A percentile compares a stretch with the other conserved stretches of the same genome.
Conservation (phyloP, 805 yeast species). For the Wickerhamiella domercqiae region DNA sequence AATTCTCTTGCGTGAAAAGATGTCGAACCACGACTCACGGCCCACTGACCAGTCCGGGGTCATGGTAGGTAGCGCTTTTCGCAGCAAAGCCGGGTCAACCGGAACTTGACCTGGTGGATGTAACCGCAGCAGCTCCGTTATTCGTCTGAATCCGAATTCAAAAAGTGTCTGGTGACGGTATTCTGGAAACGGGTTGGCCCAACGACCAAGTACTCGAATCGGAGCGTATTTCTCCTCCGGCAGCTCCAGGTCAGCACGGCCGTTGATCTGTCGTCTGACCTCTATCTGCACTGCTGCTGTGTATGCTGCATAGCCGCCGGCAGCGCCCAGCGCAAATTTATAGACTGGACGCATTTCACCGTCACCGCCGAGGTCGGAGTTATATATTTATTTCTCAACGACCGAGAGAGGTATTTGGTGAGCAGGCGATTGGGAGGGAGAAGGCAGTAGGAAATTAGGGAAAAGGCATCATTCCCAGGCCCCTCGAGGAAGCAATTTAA, state of each 20-base stretch:
- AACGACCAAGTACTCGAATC: conserved; percentile 38
- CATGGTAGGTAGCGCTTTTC: conserved; percentile 41
- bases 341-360: conserved; percentile 1
- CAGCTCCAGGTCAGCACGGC: conserved; percentile 10
- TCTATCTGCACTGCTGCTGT: conserved; percentile 11
- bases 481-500: too few species aligned
- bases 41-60: conserved; percentile 33
- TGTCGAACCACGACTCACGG: conserved; percentile 1
- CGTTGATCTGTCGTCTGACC: conserved; percentile 9
- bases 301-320: conserved; percentile 16
- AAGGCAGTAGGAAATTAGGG: too few species aligned
- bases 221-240: conserved; percentile 16
- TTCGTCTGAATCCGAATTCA: conserved; percentile 63
- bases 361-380: too few species aligned
- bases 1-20: conserved; percentile 18
- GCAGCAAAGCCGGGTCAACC: conserved; percentile 30
- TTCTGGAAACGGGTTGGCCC: conserved; percentile 81
- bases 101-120: conserved; percentile 49
- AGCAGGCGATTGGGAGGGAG: too few species aligned
- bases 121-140: conserved; percentile 52
- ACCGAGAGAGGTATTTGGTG: too few species aligned
- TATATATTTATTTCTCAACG: too few species aligned
- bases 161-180: conserved; percentile 80
- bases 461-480: too few species aligned
- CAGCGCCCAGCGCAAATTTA: conserved; percentile 3